Evolutionary conservation across 768 basidiomycete species (phyloP).

Genomic region (Leccinum arenicola): DNA sequence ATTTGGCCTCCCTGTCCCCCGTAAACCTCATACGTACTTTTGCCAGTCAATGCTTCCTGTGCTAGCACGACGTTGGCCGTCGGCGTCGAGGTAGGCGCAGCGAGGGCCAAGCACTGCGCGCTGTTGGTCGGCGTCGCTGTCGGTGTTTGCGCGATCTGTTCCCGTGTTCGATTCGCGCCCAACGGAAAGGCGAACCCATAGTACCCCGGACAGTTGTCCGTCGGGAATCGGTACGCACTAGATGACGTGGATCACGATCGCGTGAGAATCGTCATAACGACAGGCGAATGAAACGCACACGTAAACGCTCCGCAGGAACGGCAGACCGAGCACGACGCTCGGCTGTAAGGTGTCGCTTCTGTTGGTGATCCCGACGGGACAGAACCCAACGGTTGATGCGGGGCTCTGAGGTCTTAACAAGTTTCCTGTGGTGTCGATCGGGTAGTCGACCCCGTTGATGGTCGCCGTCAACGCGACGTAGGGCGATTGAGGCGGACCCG

Average conservation of each 20-base stretch:
- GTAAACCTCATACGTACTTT: slow-evolving; percentile 15
- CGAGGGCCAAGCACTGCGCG: slow-evolving; percentile 25
- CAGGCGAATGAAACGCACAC: slow-evolving; percentile 12
- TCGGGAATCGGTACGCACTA: slow-evolving; percentile 34
- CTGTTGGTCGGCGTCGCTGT: slow-evolving; percentile 26
- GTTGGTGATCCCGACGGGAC: slow-evolving; percentile 24
- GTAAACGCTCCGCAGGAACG: slow-evolving; percentile 33
- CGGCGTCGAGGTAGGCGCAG: slow-evolving; percentile 29
- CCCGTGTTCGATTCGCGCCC: slow-evolving; percentile 25
- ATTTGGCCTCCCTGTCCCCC: slow-evolving; percentile 9
- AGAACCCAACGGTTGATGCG: neutral
- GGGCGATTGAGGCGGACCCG: slow-evolving; percentile 9
- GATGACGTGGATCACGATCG: neutral
- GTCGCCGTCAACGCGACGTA: slow-evolving; percentile 26
- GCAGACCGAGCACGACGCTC: slow-evolving; percentile 20
- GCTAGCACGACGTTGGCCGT: slow-evolving; percentile 14
- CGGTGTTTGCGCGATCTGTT: slow-evolving; percentile 30
- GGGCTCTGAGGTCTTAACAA: slow-evolving; percentile 15
- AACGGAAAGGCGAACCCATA: slow-evolving; percentile 32
- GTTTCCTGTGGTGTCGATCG: slow-evolving; percentile 24
- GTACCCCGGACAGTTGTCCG: slow-evolving; percentile 27
- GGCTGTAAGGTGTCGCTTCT: slow-evolving; percentile 12
- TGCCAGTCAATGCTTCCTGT: slow-evolving; percentile 5
- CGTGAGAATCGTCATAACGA: neutral
- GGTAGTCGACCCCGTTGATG: slow-evolving; percentile 34